Base-by-base conservation (phyloP, 2,329 filamentous ascomycete genomes). In the Lecanicillium sp. region DNA sequence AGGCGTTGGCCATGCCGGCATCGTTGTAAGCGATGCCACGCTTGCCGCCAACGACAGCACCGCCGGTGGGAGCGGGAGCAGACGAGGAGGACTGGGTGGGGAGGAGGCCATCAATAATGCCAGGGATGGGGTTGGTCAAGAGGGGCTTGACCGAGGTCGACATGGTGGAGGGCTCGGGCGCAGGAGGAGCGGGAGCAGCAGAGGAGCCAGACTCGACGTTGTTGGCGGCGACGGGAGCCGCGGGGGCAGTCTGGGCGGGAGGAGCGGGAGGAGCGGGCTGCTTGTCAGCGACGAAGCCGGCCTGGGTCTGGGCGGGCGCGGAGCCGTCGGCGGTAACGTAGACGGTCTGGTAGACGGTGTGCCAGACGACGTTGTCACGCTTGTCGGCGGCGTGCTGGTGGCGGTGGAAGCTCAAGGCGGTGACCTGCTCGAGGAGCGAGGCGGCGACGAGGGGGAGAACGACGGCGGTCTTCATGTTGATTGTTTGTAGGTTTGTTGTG, bases 21-120 rank as follows among this genome's bases (percentile, higher is more conserved):
- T 78, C 68, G 65, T 87, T 86, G 76, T 83, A 88, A 43, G 78
- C 78, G 42, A 87, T 65, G 65, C 84, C 84, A 61, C 83, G 81
- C 78, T 86, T 84, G 57, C 38, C 17, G 15, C 23, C 23, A 43
- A 37, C 30, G 48, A 26, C n/a, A 38, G 20, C 32, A 17, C 20
- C n/a, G 23, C 14, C 38, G 26, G 35, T 17, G 33, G 32, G 21
- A 39, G 33, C 4, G 8, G 33, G 27, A 32, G 43, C 21, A 15
- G 50, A 44, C 36, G 41, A 45, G 19, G 44, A 40, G 4, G 27
- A 17, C 15, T 17, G 8, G 23, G 21, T 9, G 38, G 38, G 24
- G 10, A 15, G 24, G 5, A 33, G 30, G 14, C 12, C 15, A 8
- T 9, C 26, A n/a, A 43, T 27, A 15, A 21, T 15, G 40, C 9